These are phyloP conservation scores for Wickerhamiella brachini DNA, from an alignment of 805 yeast species.

Conservation along the genomic window DNA sequence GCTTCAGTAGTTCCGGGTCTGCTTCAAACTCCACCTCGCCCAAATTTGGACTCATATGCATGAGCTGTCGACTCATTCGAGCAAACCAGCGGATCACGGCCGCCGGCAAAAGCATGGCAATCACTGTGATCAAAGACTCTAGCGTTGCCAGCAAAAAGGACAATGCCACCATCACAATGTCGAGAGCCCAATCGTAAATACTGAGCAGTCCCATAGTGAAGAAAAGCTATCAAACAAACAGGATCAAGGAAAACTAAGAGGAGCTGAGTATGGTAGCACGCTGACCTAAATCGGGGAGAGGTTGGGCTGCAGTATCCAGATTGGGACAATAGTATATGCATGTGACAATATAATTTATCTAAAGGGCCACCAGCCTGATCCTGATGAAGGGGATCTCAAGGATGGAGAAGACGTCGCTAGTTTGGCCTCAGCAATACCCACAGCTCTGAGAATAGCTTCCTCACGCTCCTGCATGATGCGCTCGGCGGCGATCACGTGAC, in stretches of 20 bases:
- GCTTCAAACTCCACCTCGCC: constrained; percentile 7
- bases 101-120: constrained; percentile 15
- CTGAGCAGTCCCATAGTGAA: not conserved
- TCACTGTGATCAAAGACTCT: constrained; percentile 13
- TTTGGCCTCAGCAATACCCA: constrained; percentile 31
- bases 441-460: constrained; percentile 35
- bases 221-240: not conserved
- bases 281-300: not conserved
- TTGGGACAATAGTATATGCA: not conserved
- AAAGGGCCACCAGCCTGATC: not conserved
- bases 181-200: not conserved
- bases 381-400: not conserved
- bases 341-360: not conserved
- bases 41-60: constrained; percentile 5
- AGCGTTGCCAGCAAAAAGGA: constrained; percentile 13
- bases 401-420: constrained; percentile 1
- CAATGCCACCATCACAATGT: constrained; percentile 8
- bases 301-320: not conserved
- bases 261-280: not conserved
- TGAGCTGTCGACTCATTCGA: constrained; percentile 3
- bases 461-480: constrained; percentile 55
- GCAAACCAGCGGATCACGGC: constrained; percentile 10
- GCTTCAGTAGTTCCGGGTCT: constrained; percentile 3
- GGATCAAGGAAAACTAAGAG: not conserved
- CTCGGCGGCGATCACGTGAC: constrained; percentile 65